Base-by-base conservation (phyloP, 352 stramenopile genomes). In the Pythium scleroteichum region DNA sequence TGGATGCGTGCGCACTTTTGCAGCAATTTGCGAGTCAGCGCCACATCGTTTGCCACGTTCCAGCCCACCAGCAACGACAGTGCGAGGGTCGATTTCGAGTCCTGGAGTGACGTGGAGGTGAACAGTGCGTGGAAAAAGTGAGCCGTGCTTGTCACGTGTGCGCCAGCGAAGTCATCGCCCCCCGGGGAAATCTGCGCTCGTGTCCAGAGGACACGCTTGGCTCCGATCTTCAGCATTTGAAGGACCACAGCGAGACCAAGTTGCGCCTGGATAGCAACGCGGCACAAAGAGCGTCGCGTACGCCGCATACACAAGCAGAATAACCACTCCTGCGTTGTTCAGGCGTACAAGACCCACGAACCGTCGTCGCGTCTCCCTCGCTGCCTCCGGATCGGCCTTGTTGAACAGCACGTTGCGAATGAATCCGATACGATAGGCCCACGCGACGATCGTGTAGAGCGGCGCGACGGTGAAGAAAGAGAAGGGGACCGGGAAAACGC, bases 121-220 rank as follows among this genome's bases (percentile, higher is more conserved):
- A 81, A 81, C 2, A 78, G 62, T 16, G 69, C 52, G 52, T 78
- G 69, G 32, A 76, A 76, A 2, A 72, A 58, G 20, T 76, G 68
- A 0, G 54, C 47, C 4, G 54, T 59, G 46, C 46, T 22, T 39
- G 59, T 16, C 45, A 64, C 22, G 48, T 62, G 14, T 20, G 59
- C 39, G 0, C 62, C 50, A 0, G 62, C 65, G 1, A 77, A 24
- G 56, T 82, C 70, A 8, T 69, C 41, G 12, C 75, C 59, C 1
- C 62, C 20, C 14, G 47, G 56, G 13, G 62, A 24, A 4, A 68
- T 59, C 2, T 63, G 19, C 48, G 64, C 60, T 8, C 66, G 35
- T 17, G 68, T n/a, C 13, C 53, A 51, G 19, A 39, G 41, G 29
- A 20, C 12, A 14, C 52, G 57, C 2, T 75, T 44, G 3, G 63